Evolutionary conservation across 2,329 filamentous ascomycete genomes (phyloP).

Genomic region (Fusarium nematophilum): DNA sequence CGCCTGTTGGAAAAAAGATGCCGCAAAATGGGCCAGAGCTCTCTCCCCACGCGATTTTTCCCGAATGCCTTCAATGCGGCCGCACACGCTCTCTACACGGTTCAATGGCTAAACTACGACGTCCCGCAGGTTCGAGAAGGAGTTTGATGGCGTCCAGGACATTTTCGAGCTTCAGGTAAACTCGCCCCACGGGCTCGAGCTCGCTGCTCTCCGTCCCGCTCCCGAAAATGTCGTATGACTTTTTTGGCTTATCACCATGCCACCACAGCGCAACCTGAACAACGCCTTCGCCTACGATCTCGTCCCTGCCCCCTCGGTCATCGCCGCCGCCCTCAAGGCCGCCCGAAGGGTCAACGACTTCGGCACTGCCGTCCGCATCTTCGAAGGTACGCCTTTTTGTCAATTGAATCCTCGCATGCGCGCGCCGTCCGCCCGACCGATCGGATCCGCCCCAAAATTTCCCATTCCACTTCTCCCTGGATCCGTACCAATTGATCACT

Average conservation of each 20-base stretch:
- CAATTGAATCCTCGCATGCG: constrained; percentile 26
- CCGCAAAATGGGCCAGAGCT: constrained; percentile 40
- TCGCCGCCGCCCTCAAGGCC: constrained; percentile 91
- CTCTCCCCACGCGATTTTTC: constrained; percentile 41
- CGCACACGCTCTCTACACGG: constrained; percentile 26
- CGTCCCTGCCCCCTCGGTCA: constrained; percentile 91
- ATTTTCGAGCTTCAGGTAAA: constrained; percentile 99
- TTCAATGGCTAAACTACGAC: constrained; percentile 46
- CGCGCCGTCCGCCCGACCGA: constrained; percentile 23
- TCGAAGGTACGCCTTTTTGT: constrained; percentile 79
- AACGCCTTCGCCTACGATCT: constrained; percentile 99
- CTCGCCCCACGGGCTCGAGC: constrained; percentile 36
- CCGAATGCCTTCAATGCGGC: constrained; percentile 43
- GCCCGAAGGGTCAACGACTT: constrained; percentile 98
- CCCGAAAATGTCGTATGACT: constrained; percentile 47
- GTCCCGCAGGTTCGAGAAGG: constrained; percentile 90
- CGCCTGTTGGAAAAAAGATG: constrained; percentile 40
- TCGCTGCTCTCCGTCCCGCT: constrained; percentile 34
- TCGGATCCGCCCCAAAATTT: constrained; percentile 5
- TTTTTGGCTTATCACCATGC: constrained; percentile 43
- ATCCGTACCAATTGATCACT: constrained; percentile 22
- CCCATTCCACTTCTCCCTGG: constrained; percentile 2
- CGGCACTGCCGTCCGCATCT: constrained; percentile 97
- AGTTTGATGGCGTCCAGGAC: constrained; percentile 97
- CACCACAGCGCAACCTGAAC: constrained; percentile 85